Percentiles rank a stretch among this genome's conserved stretches.
Evolutionary conservation across 139 green algal genomes (phyloP).

Genomic region (Closterium sp.): DNA sequence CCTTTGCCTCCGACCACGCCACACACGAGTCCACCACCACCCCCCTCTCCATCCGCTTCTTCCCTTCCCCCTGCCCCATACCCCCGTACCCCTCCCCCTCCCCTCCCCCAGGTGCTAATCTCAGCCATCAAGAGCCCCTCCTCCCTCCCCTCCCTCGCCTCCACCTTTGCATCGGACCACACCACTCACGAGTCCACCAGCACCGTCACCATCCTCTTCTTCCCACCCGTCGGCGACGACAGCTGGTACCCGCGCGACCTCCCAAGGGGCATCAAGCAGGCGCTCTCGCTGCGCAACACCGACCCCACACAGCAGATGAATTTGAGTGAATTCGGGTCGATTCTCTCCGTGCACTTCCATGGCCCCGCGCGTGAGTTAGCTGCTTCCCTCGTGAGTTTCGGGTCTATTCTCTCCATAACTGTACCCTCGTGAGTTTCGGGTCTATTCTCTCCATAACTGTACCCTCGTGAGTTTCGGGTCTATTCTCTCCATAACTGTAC

Average conservation of each 20-base stretch:
- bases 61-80: background rate
- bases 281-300: background rate
- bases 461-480: too few relatives aligned
- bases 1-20: too few relatives aligned
- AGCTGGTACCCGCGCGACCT: background rate
- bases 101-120: background rate
- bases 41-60: background rate
- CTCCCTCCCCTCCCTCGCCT: background rate
- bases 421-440: background rate
- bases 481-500: too few relatives aligned
- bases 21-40: too few relatives aligned
- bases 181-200: background rate
- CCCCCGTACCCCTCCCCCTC: too few relatives aligned
- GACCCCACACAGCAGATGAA: background rate
- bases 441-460: too few relatives aligned
- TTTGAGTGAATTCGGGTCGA: background rate
- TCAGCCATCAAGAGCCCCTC: background rate
- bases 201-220: background rate
- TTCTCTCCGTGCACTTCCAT: background rate
- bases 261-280: background rate
- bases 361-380: background rate
- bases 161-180: background rate
- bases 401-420: too few relatives aligned
- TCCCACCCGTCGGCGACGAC: background rate
- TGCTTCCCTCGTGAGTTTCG: background rate